These are phyloP conservation scores for Salix purpurea DNA, from an alignment of 345 rosid species.

Conservation along the genomic window DNA sequence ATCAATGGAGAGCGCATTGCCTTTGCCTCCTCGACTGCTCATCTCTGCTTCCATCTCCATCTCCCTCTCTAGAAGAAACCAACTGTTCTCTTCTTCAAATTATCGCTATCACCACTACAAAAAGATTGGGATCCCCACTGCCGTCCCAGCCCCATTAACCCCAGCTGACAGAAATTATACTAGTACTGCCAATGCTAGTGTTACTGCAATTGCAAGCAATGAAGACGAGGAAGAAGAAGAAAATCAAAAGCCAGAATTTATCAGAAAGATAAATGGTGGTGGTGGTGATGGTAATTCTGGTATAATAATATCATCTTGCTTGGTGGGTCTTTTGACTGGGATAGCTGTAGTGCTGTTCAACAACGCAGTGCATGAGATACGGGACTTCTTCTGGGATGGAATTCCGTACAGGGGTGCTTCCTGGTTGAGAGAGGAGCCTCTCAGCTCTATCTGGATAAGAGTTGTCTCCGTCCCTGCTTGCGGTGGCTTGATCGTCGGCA, in stretches of 20 bases:
- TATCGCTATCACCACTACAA: too few relatives aligned
- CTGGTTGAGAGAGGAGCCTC: conserved; percentile 73
- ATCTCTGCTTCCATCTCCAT: background rate
- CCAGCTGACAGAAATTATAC: background rate
- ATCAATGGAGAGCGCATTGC: background rate
- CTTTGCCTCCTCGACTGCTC: background rate
- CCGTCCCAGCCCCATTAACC: background rate
- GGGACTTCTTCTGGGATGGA: conserved; percentile 88
- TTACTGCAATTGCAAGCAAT: too few relatives aligned
- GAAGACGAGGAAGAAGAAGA: background rate
- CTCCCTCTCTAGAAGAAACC: too few relatives aligned
- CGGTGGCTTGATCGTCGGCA: conserved; percentile 69
- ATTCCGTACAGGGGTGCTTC: conserved; percentile 80
- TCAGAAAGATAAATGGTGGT: background rate
- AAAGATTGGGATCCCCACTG: too few relatives aligned
- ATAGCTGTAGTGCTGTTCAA: conserved; percentile 75
- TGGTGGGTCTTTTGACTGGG: conserved; percentile 77
- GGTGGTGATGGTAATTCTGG: conserved; percentile 25
- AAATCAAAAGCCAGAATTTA: background rate
- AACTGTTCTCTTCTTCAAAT: too few relatives aligned
- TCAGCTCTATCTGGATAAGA: conserved; percentile 51
- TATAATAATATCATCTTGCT: conserved; percentile 50
- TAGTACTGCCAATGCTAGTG: background rate
- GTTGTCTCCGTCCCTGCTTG: conserved; percentile 64
- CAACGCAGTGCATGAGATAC: conserved; percentile 61